Evolutionary conservation across 257 asterid genomes (phyloP).

Genomic region (Solanum gracilifrons): DNA sequence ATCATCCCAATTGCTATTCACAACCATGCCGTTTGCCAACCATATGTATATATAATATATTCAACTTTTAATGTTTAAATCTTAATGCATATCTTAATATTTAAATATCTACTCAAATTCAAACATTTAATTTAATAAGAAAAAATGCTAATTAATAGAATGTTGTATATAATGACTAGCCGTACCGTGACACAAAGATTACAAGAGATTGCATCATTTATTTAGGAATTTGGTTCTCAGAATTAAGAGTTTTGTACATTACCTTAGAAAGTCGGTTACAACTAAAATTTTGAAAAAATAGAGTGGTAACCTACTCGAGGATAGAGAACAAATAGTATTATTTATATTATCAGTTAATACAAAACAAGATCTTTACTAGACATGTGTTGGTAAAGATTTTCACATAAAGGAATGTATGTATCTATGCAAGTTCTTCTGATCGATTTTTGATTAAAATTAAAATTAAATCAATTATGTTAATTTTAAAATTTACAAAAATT

Average conservation of each 20-base stretch:
- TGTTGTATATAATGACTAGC: background rate
- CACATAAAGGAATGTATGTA: background rate
- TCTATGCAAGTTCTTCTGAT: background rate
- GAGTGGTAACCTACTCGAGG: background rate
- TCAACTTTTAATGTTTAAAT: background rate
- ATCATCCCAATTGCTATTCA: background rate
- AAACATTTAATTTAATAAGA: background rate
- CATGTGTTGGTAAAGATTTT: background rate
- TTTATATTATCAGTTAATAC: background rate
- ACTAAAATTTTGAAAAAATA: background rate
- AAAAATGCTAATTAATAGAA: background rate
- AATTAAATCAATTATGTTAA: no score
- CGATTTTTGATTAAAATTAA: background rate
- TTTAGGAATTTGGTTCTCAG: background rate
- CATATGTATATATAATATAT: background rate
- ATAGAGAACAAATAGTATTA: background rate
- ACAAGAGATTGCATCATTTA: background rate
- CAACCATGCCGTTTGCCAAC: background rate
- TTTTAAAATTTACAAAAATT: no score
- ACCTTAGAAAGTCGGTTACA: background rate
- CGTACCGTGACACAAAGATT: background rate
- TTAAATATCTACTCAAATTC: background rate
- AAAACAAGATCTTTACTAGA: background rate
- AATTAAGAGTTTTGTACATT: background rate
- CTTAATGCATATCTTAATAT: background rate